These are phyloP conservation scores for Blastobotrys arbuscula DNA, from an alignment of 1,139 yeast species.

Conservation along the genomic window DNA sequence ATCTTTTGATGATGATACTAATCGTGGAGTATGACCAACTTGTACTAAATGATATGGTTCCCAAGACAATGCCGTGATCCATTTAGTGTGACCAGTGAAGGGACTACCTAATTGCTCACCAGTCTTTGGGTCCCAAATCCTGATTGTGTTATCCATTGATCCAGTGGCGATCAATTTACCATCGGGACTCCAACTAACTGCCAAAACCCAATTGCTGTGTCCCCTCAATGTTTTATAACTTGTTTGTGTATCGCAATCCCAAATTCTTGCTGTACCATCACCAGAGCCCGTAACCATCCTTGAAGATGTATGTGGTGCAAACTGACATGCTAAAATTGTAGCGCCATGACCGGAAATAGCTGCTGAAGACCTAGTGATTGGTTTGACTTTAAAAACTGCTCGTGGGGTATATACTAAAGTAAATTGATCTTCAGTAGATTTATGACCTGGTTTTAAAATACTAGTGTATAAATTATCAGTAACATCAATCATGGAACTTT, in stretches of 20 bases:
- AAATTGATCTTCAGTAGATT: conserved; percentile 88
- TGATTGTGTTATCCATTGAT: conserved; percentile 83
- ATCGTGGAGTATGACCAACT: conserved; percentile 57
- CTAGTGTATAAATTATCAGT: conserved; percentile 71
- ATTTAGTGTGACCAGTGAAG: conserved; percentile 74
- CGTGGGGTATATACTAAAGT: conserved; percentile 91
- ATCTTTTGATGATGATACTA: conserved; percentile 89
- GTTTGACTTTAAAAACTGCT: conserved; percentile 88
- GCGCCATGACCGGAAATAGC: conserved; percentile 96
- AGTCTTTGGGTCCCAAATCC: conserved; percentile 77
- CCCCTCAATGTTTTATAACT: conserved; percentile 77
- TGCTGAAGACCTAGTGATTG: conserved; percentile 86
- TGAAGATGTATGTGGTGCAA: conserved; percentile 85
- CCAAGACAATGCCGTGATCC: conserved; percentile 90
- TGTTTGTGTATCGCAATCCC: conserved; percentile 97
- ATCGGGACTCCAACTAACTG: conserved; percentile 92
- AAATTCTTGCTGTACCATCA: conserved; percentile 91
- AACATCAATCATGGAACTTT: conserved; percentile 55
- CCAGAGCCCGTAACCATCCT: conserved; percentile 96
- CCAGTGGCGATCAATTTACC: conserved; percentile 93
- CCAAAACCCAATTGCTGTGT: conserved; percentile 89
- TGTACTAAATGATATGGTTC: conserved; percentile 83
- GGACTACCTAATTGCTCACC: conserved; percentile 76
- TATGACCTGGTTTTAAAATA: conserved; percentile 76
- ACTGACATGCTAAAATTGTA: conserved; percentile 84